phyloP scores from a whole-genome alignment of 352 stramenopile species.

The Phytopythium chamaehyphon region DNA sequence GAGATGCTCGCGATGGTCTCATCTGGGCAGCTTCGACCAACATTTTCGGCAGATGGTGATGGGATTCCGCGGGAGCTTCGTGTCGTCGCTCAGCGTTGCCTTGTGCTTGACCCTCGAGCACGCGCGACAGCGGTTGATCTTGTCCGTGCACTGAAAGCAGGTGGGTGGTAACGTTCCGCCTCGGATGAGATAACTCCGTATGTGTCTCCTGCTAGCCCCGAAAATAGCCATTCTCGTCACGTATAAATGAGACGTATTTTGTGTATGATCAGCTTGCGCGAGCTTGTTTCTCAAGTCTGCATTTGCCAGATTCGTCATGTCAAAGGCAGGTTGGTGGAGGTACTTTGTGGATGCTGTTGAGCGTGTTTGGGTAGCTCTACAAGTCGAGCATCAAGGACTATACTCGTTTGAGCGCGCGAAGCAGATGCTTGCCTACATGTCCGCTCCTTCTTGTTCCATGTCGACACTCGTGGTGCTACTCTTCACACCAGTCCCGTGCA shows the following conservation, averaged over 20 bases:
- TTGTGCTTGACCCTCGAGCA: conserved; percentile 13
- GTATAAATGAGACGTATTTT: too few relatives aligned
- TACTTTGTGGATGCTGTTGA: background rate
- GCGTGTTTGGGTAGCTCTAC: background rate
- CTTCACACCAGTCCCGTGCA: conserved; percentile 13
- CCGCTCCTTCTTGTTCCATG: background rate
- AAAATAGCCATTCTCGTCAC: too few relatives aligned
- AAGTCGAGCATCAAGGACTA: conserved; percentile 15
- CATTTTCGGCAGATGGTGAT: conserved; percentile 8
- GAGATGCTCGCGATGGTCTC: conserved; percentile 28
- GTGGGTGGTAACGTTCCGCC: too few relatives aligned
- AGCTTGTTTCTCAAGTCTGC: too few relatives aligned
- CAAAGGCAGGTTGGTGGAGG: too few relatives aligned
- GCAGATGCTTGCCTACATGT: background rate
- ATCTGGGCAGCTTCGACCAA: conserved; percentile 16
- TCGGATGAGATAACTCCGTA: too few relatives aligned
- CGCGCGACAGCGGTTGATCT: background rate
- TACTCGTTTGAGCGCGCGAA: conserved; percentile 12
- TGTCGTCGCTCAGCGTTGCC: conserved; percentile 21
- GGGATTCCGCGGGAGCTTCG: conserved; percentile 19
- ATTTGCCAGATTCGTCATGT: too few relatives aligned
- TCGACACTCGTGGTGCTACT: conserved; percentile 5
- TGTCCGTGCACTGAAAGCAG: too few relatives aligned
- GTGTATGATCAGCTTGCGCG: too few relatives aligned
- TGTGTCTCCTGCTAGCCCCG: too few relatives aligned